Evolutionary conservation across 2,329 filamentous ascomycete species (phyloP), one percentile per base, ranked within the genome.

Genomic region (Chrysosphaeria jannelii): DNA sequence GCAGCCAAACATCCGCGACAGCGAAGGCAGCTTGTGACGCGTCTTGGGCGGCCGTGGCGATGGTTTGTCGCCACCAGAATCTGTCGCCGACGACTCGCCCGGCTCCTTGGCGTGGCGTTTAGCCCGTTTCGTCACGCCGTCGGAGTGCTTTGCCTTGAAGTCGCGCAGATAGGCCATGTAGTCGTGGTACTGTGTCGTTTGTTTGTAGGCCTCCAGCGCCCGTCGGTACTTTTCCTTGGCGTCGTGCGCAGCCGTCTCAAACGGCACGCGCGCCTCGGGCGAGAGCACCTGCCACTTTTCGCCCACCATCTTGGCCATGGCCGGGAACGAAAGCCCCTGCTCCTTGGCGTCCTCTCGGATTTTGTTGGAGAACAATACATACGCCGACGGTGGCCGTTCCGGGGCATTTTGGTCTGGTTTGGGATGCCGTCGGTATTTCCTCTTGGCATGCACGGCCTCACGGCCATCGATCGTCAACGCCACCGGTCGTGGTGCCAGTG

Each of bases 291-390:
- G 72, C 72, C 72, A 81, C 36, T 70, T 61, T 36, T 81, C 71
- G 5, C 72, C 72, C 1, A 79, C 72, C 1, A 76, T 47, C 36
- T 79, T 79, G 8, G 72, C 72, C 30, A 81, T 78, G 35, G 79
- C 71, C 2, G 71, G 78, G 34, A 85, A 85, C 1, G 66, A 70
- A 4, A 81, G 45, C 22, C 69, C 71, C 28, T 70, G 63, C 4
- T 64, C 69, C 37, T 72, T 76, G 13, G 81, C 44, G 12, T 71
- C 61, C 34, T 81, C 74, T 34, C 74, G 60, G 43, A 76, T 69
- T 42, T 70, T 72, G 35, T 81, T 81, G 1, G 74, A 79, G 36
- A 85, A 85, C 10, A 81, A 57, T 8, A 81, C 74, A 43, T 81
- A 81, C 23, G 72, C 74, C 4, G 72, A 81, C 0, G 71, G 69